phyloP scores from a whole-genome alignment of 73 alveolate species.

The Stentor coeruleus region DNA sequence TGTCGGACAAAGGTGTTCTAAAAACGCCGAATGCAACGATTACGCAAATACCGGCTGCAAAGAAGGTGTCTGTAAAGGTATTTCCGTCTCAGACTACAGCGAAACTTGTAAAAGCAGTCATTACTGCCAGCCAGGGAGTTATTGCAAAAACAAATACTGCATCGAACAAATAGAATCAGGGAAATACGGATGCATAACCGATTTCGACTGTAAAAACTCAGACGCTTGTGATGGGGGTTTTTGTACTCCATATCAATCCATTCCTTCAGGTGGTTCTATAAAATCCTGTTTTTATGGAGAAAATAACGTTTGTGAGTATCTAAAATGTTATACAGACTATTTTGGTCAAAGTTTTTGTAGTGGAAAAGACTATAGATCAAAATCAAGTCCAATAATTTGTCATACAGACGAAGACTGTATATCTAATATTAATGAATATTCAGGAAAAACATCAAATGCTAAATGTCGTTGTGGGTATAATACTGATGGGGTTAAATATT shows the following conservation, averaged over 20 bases:
- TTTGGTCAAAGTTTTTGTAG: neutral
- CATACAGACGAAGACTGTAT: neutral
- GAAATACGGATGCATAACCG: neutral
- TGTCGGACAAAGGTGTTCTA: no score
- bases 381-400: neutral
- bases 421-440: neutral
- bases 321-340: neutral
- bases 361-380: neutral
- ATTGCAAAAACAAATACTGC: neutral
- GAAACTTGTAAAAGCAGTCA: neutral
- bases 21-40: no score
- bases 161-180: neutral
- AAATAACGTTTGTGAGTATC: neutral
- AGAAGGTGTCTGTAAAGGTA: no score
- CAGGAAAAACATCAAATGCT: neutral
- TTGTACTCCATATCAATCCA: neutral
- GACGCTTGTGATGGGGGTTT: neutral
- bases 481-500: neutral
- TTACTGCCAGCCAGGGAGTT: neutral
- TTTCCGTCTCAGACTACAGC: no score
- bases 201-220: neutral
- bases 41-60: no score
- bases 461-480: neutral
- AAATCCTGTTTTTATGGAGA: neutral
- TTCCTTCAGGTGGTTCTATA: neutral